Evolutionary conservation across 257 asterid genomes (phyloP).

Genomic region (Salvia hispanica): DNA sequence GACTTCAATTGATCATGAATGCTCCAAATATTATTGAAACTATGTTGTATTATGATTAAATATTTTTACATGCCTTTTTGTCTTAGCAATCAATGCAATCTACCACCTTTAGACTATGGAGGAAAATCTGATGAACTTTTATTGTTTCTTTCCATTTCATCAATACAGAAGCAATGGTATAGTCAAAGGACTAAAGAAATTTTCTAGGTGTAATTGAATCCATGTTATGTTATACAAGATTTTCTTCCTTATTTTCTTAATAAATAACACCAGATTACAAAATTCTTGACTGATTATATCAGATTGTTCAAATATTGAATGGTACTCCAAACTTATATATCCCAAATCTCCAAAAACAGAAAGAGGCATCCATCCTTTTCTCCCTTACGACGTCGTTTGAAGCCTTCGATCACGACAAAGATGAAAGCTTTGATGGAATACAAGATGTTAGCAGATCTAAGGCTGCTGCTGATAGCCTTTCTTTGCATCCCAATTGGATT

Average conservation of each 20-base stretch:
- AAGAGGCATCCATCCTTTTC: neutral
- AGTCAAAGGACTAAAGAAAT: neutral
- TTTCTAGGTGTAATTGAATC: conserved; percentile 2
- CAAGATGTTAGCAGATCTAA: conserved; percentile 16
- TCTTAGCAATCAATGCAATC: neutral
- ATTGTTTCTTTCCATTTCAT: neutral
- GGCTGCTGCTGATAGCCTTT: conserved; percentile 26
- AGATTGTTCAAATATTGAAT: conserved; percentile 20
- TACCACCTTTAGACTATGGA: neutral
- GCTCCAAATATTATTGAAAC: too few species aligned
- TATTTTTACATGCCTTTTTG: neutral
- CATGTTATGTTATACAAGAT: conserved; percentile 13
- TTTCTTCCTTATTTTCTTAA: conserved; percentile 28
- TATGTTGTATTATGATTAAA: neutral
- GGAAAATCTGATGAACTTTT: too few species aligned
- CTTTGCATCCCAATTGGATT: conserved; percentile 32
- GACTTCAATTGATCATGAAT: neutral
- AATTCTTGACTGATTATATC: neutral
- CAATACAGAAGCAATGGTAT: neutral
- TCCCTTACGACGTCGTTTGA: neutral
- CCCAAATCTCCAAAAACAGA: conserved; percentile 1
- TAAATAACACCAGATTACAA: neutral
- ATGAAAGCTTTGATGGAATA: conserved; percentile 20
- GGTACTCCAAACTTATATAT: neutral
- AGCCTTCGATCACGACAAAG: neutral